Evolutionary conservation across 2,329 filamentous ascomycete species (phyloP).

Genomic region (Aspergillus sp.): DNA sequence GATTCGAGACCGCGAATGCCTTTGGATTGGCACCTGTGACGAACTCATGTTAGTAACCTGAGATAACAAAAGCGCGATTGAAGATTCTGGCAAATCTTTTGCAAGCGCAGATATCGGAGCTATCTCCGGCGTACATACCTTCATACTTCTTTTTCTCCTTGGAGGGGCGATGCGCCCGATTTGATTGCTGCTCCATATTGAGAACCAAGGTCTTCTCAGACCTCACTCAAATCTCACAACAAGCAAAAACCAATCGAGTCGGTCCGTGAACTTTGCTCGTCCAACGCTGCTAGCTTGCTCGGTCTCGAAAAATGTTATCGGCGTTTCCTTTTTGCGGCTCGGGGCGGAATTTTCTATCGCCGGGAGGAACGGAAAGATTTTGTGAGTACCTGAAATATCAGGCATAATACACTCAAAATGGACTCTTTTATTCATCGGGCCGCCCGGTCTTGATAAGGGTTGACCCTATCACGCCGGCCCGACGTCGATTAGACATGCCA

Average conservation of each 20-base stretch:
- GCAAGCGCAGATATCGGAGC: constrained; percentile 6
- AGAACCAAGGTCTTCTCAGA: constrained; percentile 18
- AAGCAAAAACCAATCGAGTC: constrained; percentile 8
- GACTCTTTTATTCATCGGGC: constrained; percentile 2
- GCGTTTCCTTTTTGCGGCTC: constrained; percentile 9
- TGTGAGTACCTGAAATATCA: constrained; percentile 7
- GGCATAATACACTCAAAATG: constrained; percentile 5
- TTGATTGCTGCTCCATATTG: constrained; percentile 72
- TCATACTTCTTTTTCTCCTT: constrained; percentile 81
- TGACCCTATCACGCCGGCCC: constrained; percentile 1
- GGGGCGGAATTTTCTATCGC: constrained; percentile 20
- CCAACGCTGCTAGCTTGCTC: constrained; percentile 11
- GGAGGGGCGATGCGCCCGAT: constrained; percentile 75
- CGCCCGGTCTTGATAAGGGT: constrained; percentile 8
- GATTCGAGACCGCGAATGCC: constrained; percentile 77
- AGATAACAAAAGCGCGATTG: constrained; percentile 1
- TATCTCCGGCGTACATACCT: constrained; percentile 40
- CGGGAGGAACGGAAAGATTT: constrained; percentile 15
- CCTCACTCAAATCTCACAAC: constrained; percentile 4
- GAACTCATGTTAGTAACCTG: constrained; percentile 5
- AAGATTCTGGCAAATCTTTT: constrained; percentile 4
- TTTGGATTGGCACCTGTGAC: constrained; percentile 69
- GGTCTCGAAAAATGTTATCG: constrained; percentile 29
- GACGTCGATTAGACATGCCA: background rate
- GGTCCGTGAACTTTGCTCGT: constrained; percentile 8